Base-by-base conservation (phyloP, 129 eudicot species). In the Oenanthe sinensis region DNA sequence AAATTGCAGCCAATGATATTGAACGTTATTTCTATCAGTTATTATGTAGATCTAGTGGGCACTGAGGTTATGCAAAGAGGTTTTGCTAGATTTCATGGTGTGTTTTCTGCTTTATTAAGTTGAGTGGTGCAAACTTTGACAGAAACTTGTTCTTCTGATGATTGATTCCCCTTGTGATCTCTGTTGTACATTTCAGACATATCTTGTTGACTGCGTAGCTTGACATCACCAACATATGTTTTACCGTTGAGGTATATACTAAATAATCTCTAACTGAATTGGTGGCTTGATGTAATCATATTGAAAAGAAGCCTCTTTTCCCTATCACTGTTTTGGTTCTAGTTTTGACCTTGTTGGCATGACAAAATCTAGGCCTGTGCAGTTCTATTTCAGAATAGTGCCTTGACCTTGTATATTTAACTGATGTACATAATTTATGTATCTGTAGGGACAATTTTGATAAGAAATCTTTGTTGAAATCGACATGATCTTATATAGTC, bases 41-140 rank as follows among this genome's bases (percentile, higher is more conserved):
- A 78, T 86, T 88, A 90, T n/a, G 90, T 87, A 45, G 98, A 91
- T 82, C 97, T 97, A 45, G 84, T 89, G 52, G 97, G 96, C 80
- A 91, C 85, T 33, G 91, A 93, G 84, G 83, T 93, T 33, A 33
- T 33, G 36, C 36, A 33, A 33, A 33, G 36, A 33, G 36, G 36
- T 58, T 85, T 81, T 62, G 62, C 60, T 19, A 76, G 7, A 52
- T 77, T 67, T 80, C 80, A 79, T 7, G 86, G 90, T 84, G 52
- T 60, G 84, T 82, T 54, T 48, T 73, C 78, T 62, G 80, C 75
- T 79, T 69, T 74, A 62, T 79, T 17, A 74, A 54, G 22, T 39
- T 79, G 22, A n/a, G n/a, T 30, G 70, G 48, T 39, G 40, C 55
- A n/a, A 44, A 48, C 40, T 62, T 71, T 28, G 13, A 47, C 50